Conservation (phyloP, 106 monocot genomes). For the Dioscorea dumetorum region DNA sequence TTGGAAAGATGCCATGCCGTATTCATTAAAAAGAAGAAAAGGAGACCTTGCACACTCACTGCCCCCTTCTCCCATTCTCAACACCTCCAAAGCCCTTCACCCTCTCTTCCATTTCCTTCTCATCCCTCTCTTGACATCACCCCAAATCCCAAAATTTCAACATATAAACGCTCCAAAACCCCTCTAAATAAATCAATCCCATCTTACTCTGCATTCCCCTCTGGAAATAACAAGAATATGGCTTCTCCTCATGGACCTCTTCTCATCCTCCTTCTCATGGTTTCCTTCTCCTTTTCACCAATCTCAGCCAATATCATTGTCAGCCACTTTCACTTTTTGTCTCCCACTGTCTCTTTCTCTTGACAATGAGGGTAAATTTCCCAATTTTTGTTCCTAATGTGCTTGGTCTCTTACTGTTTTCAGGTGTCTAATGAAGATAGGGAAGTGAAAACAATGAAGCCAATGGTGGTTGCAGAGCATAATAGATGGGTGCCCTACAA, state of each 20-base stretch:
- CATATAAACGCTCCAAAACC: not conserved
- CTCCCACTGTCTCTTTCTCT: not conserved
- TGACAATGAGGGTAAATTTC: too few species aligned
- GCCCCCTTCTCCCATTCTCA: too few species aligned
- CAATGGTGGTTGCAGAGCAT: slow-evolving; percentile 1
- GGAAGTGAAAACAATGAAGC: slow-evolving; percentile 15
- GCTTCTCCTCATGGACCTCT: slow-evolving; percentile 8
- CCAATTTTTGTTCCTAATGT: not conserved
- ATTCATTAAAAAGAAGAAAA: too few species aligned
- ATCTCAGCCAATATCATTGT: slow-evolving; percentile 4
- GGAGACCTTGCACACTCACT: too few species aligned
- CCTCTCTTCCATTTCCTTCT: slow-evolving; percentile 5
- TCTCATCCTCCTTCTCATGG: slow-evolving; percentile 9
- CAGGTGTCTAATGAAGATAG: not conserved
- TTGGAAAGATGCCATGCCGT: too few species aligned
- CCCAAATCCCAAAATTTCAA: not conserved
- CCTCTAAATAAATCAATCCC: not conserved
- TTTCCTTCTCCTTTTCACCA: not conserved
- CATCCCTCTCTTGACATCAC: not conserved
- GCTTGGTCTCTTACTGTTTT: not conserved
- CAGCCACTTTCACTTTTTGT: not conserved
- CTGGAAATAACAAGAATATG: not conserved
- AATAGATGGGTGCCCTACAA: slow-evolving; percentile 11
- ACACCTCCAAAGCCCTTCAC: slow-evolving; percentile 2
- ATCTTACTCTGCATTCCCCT: too few species aligned